phyloP scores from a whole-genome alignment of 352 stramenopile species.

The Phytophthora tubulina region DNA sequence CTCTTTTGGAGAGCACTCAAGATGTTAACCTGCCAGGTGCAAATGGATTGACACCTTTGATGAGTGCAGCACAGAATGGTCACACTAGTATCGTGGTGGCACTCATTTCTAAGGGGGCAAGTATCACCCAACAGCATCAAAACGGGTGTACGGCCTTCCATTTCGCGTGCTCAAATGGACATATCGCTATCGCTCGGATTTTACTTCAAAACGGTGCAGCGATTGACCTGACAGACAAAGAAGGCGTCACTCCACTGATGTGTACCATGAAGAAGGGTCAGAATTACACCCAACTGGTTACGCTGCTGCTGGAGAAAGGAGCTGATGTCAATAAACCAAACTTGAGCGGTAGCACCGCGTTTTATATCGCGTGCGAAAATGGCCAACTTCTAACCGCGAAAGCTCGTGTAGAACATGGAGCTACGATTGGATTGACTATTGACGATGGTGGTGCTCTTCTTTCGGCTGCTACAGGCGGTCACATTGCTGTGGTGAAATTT shows the following conservation, averaged over 20 bases:
- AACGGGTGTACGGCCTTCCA: neutral
- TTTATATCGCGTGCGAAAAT: too few relatives aligned
- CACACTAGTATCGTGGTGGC: slow-evolving; percentile 1
- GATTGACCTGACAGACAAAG: neutral
- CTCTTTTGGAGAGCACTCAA: slow-evolving; percentile 2
- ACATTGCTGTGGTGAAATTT: too few relatives aligned
- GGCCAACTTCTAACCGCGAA: too few relatives aligned
- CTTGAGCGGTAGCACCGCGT: too few relatives aligned
- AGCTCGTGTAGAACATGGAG: too few relatives aligned
- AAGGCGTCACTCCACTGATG: neutral
- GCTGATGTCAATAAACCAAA: too few relatives aligned
- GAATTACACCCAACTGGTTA: too few relatives aligned
- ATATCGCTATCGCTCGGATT: neutral
- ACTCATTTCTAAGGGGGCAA: slow-evolving; percentile 3
- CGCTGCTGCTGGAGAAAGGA: too few relatives aligned
- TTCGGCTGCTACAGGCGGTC: too few relatives aligned
- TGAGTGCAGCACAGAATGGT: slow-evolving; percentile 1
- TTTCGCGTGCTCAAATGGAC: neutral
- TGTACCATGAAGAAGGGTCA: too few relatives aligned
- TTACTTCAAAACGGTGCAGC: slow-evolving; percentile 4
- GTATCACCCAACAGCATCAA: neutral
- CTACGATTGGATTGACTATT: too few relatives aligned
- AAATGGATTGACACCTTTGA: slow-evolving; percentile 1
- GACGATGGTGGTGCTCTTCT: too few relatives aligned
- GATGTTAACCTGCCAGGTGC: neutral